Evolutionary conservation across 2,329 filamentous ascomycete species (phyloP).

Genomic region (Trichoderma koningiopsis): DNA sequence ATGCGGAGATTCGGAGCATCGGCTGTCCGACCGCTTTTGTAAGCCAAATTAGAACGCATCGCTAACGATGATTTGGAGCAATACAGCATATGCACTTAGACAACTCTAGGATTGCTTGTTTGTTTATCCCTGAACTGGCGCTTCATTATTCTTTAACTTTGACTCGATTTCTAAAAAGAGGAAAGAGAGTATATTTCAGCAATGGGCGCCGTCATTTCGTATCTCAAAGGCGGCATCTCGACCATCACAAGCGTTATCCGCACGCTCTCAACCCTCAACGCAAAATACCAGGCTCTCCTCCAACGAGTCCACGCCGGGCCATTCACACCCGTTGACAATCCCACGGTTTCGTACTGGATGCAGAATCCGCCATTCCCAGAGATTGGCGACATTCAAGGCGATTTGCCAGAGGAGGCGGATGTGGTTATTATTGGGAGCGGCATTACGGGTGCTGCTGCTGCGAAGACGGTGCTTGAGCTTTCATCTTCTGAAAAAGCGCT

Average conservation of each 20-base stretch:
- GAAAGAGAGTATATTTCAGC: too few relatives aligned
- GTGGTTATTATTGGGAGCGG: slow-evolving; percentile 58
- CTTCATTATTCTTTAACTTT: too few relatives aligned
- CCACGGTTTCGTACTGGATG: slow-evolving; percentile 52
- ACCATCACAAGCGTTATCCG: slow-evolving; percentile 33
- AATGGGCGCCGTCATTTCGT: slow-evolving; percentile 42
- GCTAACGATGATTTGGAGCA: too few relatives aligned
- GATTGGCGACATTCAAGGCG: slow-evolving; percentile 39
- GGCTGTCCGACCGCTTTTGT: neutral
- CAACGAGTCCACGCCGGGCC: slow-evolving; percentile 39
- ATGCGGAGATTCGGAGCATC: neutral
- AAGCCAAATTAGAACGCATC: neutral
- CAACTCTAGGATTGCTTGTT: neutral
- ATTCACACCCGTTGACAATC: slow-evolving; percentile 45
- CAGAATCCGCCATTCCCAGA: slow-evolving; percentile 46
- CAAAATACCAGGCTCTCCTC: slow-evolving; percentile 35
- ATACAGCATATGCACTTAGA: neutral
- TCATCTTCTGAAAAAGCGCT: neutral
- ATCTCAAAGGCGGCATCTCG: slow-evolving; percentile 31
- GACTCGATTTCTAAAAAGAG: too few relatives aligned
- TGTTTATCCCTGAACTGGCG: neutral
- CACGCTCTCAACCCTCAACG: slow-evolving; percentile 34
- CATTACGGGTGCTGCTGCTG: slow-evolving; percentile 48
- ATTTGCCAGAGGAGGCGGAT: slow-evolving; percentile 46
- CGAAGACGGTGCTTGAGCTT: slow-evolving; percentile 32